Percentiles rank a stretch among this genome's conserved stretches.
Evolutionary conservation across 208 protist species (phyloP).

Genomic region (Acanthamoeba lenticulata): DNA sequence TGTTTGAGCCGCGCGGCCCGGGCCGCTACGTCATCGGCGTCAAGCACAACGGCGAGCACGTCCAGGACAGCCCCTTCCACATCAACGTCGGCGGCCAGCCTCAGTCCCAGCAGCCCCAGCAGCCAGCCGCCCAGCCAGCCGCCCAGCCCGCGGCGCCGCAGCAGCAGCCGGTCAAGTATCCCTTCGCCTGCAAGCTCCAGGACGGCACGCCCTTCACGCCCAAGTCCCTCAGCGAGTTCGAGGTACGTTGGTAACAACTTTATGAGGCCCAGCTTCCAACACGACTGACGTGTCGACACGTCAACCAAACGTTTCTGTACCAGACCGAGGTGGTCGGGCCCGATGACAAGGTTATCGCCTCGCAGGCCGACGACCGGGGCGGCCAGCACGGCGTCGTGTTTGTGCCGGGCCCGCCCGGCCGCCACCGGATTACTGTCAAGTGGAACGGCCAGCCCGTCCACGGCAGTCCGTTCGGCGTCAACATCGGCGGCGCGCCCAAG

Average conservation of each 20-base stretch:
- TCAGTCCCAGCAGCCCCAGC: background rate
- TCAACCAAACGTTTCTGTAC: too few relatives aligned
- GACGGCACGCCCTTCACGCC: slow-evolving; percentile 40
- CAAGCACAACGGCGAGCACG: slow-evolving; percentile 50
- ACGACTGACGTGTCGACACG: background rate
- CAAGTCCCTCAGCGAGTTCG: slow-evolving; percentile 11
- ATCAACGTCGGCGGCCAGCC: slow-evolving; percentile 57
- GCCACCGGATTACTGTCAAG: slow-evolving; percentile 31
- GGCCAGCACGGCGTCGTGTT: slow-evolving; percentile 50
- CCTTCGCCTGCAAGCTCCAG: slow-evolving; percentile 17
- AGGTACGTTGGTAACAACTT: background rate
- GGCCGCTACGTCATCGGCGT: slow-evolving; percentile 72
- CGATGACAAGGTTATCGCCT: slow-evolving; percentile 27
- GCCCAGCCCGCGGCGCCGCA: background rate
- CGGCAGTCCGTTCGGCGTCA: slow-evolving; percentile 68
- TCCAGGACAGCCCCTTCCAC: slow-evolving; percentile 56
- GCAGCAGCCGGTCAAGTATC: slow-evolving; percentile 34
- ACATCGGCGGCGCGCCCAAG: slow-evolving; percentile 37
- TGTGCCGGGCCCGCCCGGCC: slow-evolving; percentile 36
- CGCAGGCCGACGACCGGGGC: slow-evolving; percentile 26
- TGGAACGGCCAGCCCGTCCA: slow-evolving; percentile 67
- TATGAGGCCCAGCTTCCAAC: background rate
- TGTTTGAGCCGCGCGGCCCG: slow-evolving; percentile 37
- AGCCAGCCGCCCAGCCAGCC: background rate
- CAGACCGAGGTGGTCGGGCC: slow-evolving; percentile 43